Evolutionary conservation across 805 yeast genomes (phyloP).

Genomic region (Candida montana): DNA sequence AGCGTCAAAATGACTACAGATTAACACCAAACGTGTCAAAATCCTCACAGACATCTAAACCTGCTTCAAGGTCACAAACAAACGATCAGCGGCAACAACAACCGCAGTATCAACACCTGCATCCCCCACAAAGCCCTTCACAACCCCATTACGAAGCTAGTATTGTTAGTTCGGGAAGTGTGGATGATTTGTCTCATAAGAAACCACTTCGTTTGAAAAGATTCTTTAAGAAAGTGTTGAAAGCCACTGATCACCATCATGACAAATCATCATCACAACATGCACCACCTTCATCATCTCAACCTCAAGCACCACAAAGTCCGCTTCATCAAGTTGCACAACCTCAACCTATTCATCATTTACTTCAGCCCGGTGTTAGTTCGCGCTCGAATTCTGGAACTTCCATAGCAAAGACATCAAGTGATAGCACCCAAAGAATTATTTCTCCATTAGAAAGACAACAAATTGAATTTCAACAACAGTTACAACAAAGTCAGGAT

Average conservation of each 20-base stretch:
- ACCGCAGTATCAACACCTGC: constrained; percentile 5
- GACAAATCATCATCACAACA: background rate
- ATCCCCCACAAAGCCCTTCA: background rate
- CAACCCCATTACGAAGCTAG: constrained; percentile 3
- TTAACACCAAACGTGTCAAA: constrained; percentile 25
- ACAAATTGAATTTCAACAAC: constrained; percentile 10
- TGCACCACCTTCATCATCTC: background rate
- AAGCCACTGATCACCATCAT: constrained; percentile 11
- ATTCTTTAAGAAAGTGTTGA: constrained; percentile 43
- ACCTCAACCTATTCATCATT: background rate
- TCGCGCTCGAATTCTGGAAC: constrained; percentile 1
- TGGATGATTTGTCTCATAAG: constrained; percentile 7
- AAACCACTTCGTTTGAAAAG: constrained; percentile 35
- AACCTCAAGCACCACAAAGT: constrained; percentile 16
- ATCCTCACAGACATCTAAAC: constrained; percentile 20
- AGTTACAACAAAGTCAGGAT: constrained; percentile 8
- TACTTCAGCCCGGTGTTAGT: constrained; percentile 1
- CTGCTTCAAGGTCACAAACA: constrained; percentile 21
- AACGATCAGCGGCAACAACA: constrained; percentile 12
- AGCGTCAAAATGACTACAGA: constrained; percentile 2
- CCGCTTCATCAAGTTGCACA: background rate
- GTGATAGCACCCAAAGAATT: background rate
- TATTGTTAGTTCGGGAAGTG: background rate
- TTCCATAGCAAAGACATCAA: background rate
- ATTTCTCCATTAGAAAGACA: constrained; percentile 8